These are phyloP conservation scores for Hyaloperonospora brassicae DNA, from an alignment of 352 stramenopile species.

Conservation along the genomic window DNA sequence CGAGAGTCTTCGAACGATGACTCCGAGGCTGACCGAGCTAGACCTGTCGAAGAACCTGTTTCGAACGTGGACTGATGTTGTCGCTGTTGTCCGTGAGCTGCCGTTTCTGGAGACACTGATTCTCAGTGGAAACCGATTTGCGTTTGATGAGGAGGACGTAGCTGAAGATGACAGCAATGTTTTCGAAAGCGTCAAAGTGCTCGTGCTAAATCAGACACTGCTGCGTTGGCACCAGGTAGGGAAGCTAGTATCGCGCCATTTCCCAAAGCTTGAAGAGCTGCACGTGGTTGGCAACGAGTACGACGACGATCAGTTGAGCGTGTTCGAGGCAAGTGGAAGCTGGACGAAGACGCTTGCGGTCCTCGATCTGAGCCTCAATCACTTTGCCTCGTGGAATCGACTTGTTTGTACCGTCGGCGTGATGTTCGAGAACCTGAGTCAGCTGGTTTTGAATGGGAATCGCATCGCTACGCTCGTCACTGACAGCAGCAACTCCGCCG, in stretches of 20 bases:
- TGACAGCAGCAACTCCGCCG: background rate
- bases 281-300: constrained; percentile 54
- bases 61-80: constrained; percentile 41
- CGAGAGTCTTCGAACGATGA: constrained; percentile 26
- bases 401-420: constrained; percentile 33
- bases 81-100: constrained; percentile 41
- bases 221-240: constrained; percentile 30
- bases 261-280: constrained; percentile 48
- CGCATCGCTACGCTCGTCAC: constrained; percentile 38
- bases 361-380: constrained; percentile 63
- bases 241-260: constrained; percentile 40
- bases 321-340: constrained; percentile 3
- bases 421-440: constrained; percentile 37
- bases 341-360: constrained; percentile 36
- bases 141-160: constrained; percentile 14
- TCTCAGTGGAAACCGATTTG: constrained; percentile 58
- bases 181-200: constrained; percentile 43
- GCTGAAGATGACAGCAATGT: background rate
- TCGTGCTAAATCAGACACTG: constrained; percentile 67
- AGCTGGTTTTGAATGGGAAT: constrained; percentile 63
- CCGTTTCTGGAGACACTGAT: constrained; percentile 63
- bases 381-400: constrained; percentile 37
- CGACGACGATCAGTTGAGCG: constrained; percentile 32
- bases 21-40: constrained; percentile 57
- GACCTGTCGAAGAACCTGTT: constrained; percentile 75